These are phyloP conservation scores for Tilletia indica DNA, from an alignment of 1,284 basidiomycete genomes.

Conservation along the genomic window DNA sequence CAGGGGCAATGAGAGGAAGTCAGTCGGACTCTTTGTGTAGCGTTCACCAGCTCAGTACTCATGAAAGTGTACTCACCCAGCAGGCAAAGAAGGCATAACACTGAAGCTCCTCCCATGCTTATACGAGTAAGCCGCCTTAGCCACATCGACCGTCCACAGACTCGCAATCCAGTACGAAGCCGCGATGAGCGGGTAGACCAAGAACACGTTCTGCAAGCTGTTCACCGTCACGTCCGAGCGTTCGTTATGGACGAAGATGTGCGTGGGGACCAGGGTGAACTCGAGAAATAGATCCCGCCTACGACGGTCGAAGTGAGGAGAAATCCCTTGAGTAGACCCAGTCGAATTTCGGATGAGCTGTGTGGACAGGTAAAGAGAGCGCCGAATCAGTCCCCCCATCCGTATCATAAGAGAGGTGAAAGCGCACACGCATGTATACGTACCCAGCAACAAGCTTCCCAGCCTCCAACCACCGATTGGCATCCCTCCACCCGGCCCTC, in stretches of 20 bases:
- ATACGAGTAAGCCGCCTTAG: conserved; percentile 45
- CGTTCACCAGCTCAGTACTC: no score
- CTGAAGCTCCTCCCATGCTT: conserved; percentile 24
- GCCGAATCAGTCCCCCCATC: background rate
- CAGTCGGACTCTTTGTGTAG: no score
- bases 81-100: background rate
- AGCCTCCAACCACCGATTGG: conserved; percentile 41
- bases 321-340: conserved; percentile 47
- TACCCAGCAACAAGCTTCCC: conserved; percentile 23
- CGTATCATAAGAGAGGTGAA: no score
- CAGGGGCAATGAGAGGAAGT: no score
- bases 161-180: conserved; percentile 49
- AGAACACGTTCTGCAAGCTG: conserved; percentile 37
- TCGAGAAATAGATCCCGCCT: conserved; percentile 49
- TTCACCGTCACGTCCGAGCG: conserved; percentile 3
- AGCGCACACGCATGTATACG: background rate
- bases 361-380: background rate
- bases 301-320: conserved; percentile 43
- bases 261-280: conserved; percentile 47
- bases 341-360: conserved; percentile 42
- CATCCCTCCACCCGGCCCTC: conserved; percentile 41
- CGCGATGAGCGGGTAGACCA: conserved; percentile 53
- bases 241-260: conserved; percentile 31
- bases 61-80: background rate
- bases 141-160: conserved; percentile 51